Percentiles rank a stretch among this genome's conserved stretches.
phyloP scores from a whole-genome alignment of 352 stramenopile genomes.

The Globisporangium nodosum region DNA sequence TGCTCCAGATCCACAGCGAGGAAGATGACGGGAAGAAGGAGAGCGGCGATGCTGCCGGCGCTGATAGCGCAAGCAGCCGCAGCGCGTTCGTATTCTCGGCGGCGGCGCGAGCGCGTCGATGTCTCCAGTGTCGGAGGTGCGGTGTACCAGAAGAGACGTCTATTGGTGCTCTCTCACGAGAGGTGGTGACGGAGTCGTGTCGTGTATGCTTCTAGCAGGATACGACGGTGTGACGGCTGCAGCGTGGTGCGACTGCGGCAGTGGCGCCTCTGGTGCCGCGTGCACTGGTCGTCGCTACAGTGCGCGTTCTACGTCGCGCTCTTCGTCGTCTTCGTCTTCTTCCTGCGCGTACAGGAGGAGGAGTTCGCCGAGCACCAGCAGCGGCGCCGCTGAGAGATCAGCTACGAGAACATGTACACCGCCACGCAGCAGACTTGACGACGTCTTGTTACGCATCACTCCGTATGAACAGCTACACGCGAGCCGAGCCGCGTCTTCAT shows the following conservation, averaged over 20 bases:
- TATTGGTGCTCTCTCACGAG: too few relatives aligned
- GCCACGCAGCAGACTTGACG: background rate
- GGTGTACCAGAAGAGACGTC: too few relatives aligned
- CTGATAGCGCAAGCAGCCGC: background rate
- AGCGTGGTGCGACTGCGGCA: constrained; percentile 15
- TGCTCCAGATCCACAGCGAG: constrained; percentile 14
- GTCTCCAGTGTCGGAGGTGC: background rate
- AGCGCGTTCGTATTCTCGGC: background rate
- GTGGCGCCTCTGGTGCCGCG: constrained; percentile 45
- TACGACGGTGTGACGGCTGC: background rate
- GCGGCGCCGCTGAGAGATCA: background rate
- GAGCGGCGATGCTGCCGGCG: background rate
- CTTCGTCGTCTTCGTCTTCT: constrained; percentile 56
- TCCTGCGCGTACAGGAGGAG: constrained; percentile 57
- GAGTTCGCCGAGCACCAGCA: constrained; percentile 30
- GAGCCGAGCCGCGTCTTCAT: constrained; percentile 4
- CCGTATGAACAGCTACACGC: constrained; percentile 8
- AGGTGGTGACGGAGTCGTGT: background rate
- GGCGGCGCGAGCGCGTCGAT: background rate
- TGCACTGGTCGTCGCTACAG: constrained; percentile 50
- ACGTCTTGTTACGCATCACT: background rate
- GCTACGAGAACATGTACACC: background rate
- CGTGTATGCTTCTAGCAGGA: background rate
- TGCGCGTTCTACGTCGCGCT: constrained; percentile 58
- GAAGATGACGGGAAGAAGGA: background rate